Conservation (phyloP, 1,139 yeast genomes). For the Pichia sp. region DNA sequence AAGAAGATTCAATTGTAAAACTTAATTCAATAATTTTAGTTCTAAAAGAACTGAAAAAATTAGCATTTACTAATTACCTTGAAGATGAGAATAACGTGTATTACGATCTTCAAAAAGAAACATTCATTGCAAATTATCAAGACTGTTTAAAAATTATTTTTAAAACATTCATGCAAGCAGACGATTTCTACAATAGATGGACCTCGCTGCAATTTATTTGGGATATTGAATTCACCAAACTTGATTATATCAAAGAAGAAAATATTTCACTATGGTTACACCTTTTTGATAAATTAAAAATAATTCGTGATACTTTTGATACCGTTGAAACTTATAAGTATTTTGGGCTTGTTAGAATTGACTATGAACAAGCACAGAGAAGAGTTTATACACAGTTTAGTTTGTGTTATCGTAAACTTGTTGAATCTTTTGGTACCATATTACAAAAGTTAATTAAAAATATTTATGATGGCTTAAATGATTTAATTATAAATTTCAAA, state of each 20-base stretch:
- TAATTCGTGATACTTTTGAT: slow-evolving; percentile 46
- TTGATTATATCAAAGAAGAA: slow-evolving; percentile 29
- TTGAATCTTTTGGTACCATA: slow-evolving; percentile 38
- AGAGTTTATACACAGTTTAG: slow-evolving; percentile 52
- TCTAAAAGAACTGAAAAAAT: neutral
- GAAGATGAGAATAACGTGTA: neutral
- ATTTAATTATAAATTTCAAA: slow-evolving; percentile 33
- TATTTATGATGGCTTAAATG: slow-evolving; percentile 27
- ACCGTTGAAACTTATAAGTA: slow-evolving; percentile 35
- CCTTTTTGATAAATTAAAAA: slow-evolving; percentile 40
- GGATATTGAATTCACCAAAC: slow-evolving; percentile 33
- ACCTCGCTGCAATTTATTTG: slow-evolving; percentile 50
- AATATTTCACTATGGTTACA: slow-evolving; percentile 44
- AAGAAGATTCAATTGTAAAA: neutral
- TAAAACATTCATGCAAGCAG: slow-evolving; percentile 26
- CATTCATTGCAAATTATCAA: neutral
- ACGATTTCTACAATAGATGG: slow-evolving; percentile 46
- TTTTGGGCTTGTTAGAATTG: slow-evolving; percentile 39
- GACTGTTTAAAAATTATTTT: neutral
- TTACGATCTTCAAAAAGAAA: neutral
- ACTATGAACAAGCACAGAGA: slow-evolving; percentile 49
- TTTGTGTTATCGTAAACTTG: slow-evolving; percentile 46
- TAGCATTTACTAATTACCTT: neutral
- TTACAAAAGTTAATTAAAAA: slow-evolving; percentile 29
- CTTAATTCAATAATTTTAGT: slow-evolving; percentile 2